Percentiles rank a stretch among this genome's conserved stretches.
Conservation (phyloP, 345 rosid species). For the Durio zibethinus region DNA sequence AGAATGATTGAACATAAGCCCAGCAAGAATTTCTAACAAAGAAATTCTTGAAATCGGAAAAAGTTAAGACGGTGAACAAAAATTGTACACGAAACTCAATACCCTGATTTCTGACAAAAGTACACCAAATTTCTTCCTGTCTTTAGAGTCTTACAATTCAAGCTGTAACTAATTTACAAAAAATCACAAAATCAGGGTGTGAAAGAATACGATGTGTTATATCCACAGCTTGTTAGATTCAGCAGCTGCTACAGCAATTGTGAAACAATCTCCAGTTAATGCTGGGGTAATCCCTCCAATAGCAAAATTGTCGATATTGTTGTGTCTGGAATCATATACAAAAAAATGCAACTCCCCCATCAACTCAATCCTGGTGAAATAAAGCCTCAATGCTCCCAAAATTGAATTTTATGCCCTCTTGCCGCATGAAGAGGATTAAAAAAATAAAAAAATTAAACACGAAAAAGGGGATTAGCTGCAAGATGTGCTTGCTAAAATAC, state of each 20-base stretch:
- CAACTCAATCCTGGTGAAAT: conserved; percentile 23
- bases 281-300: conserved; percentile 19
- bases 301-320: conserved; percentile 7
- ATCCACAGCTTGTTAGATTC: conserved; percentile 45
- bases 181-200: conserved; percentile 22
- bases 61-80: neutral
- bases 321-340: conserved; percentile 33
- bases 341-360: conserved; percentile 31
- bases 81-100: conserved; percentile 18
- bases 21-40: neutral
- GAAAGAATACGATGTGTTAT: conserved; percentile 34
- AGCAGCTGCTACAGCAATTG: conserved; percentile 33
- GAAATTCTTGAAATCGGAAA: neutral
- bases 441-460: conserved; percentile 51
- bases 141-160: conserved; percentile 14
- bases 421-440: conserved; percentile 21
- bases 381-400: conserved; percentile 33
- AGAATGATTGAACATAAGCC: neutral
- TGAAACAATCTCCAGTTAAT: conserved; percentile 33
- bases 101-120: conserved; percentile 30
- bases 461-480: conserved; percentile 32
- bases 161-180: conserved; percentile 34
- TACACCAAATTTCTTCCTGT: conserved; percentile 22
- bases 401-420: conserved; percentile 37
- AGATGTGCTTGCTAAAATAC: conserved; percentile 21